phyloP scores from a whole-genome alignment of 177 flowering plant genomes.

The Vitis hybrid region DNA sequence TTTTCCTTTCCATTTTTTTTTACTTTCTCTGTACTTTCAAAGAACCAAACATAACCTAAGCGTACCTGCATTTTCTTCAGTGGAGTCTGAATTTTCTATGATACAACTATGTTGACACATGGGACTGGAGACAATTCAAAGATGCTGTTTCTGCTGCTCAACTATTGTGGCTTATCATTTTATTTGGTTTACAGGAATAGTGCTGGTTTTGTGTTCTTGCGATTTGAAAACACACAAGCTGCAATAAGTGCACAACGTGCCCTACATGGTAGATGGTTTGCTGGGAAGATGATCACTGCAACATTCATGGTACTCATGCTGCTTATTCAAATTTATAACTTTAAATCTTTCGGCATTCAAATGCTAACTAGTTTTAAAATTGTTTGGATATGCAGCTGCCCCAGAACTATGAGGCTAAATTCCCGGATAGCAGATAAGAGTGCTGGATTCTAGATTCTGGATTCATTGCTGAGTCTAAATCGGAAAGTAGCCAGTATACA shows the following conservation, averaged over 20 bases:
- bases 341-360: too few species aligned
- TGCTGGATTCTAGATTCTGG: not conserved
- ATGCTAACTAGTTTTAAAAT: not conserved
- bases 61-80: too few species aligned
- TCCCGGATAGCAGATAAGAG: constrained; percentile 53
- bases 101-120: too few species aligned
- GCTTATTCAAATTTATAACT: not conserved
- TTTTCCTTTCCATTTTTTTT: too few species aligned
- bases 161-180: not conserved
- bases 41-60: too few species aligned
- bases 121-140: not conserved
- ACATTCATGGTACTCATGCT: constrained; percentile 60
- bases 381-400: constrained; percentile 46
- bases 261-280: constrained; percentile 96
- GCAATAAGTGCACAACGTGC: constrained; percentile 71
- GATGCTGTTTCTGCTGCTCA: not conserved
- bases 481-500: not conserved
- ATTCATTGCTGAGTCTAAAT: not conserved
- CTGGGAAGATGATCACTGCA: constrained; percentile 97
- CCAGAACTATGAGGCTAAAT: constrained; percentile 59
- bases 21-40: too few species aligned
- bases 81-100: too few species aligned
- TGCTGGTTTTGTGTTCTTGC: constrained; percentile 79
- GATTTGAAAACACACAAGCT: constrained; percentile 57
- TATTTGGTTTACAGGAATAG: constrained; percentile 53